These are phyloP conservation scores for Aechmea fasciata DNA, from an alignment of 176 grass and related monocot species.

Conservation along the genomic window DNA sequence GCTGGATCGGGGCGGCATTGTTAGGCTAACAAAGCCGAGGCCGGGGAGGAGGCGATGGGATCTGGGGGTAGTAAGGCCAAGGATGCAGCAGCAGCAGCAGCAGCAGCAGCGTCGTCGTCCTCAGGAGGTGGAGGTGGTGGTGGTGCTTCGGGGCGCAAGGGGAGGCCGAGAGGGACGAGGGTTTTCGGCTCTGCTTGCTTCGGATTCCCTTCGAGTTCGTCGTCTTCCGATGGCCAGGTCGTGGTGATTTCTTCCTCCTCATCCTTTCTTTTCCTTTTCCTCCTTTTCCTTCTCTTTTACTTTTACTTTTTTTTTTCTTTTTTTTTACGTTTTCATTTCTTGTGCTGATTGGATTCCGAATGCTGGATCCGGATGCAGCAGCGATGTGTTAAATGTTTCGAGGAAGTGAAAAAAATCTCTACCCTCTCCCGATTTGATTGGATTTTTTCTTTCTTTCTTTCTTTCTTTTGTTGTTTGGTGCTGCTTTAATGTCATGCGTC, in stretches of 20 bases:
- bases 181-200: constrained; percentile 72
- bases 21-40: neutral
- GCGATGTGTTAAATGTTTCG: no score
- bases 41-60: constrained; percentile 46
- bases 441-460: neutral
- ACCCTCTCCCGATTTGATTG: neutral
- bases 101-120: constrained; percentile 14
- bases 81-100: no score
- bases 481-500: no score
- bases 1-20: neutral
- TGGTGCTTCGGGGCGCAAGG: neutral
- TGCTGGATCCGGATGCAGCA: neutral
- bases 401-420: neutral
- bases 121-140: neutral
- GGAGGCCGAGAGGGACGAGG: constrained; percentile 17
- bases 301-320: neutral
- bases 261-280: neutral
- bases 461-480: no score
- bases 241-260: neutral
- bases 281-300: neutral
- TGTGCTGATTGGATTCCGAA: constrained; percentile 8
- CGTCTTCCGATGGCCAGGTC: constrained; percentile 5
- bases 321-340: neutral
- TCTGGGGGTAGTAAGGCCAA: constrained; percentile 65
- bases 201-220: constrained; percentile 24